Base-by-base conservation (phyloP, 768 basidiomycete species). In the Boletus rex-veris region DNA sequence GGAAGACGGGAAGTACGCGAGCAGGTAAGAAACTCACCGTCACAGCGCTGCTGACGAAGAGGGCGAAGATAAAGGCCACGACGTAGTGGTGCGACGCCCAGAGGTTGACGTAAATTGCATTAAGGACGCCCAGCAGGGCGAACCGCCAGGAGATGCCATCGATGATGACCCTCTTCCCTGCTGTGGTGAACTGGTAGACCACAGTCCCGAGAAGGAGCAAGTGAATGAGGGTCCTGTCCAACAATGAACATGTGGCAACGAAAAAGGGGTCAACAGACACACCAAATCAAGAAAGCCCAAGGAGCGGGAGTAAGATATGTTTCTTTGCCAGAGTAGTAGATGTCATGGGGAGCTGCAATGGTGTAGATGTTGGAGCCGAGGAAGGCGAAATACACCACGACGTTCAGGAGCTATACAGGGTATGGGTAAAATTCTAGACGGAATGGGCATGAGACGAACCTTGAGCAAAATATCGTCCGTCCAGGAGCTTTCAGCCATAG, bases 231-330 rank as follows among this genome's bases (percentile, higher is more conserved):
- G 90, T 84, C 89, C 88, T 89, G 47, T 48, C 59, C 57, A 41
- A 59, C 50, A 58, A 44, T 66, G 57, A 58, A 50, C 42, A 28
- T 24, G 50, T 41, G 31, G 40, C 48, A 39, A 41, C 35, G 18
- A 41, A 44, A 16, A 11, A 21, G 36, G 35, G 44, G 42, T 19
- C 42, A 45, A 24, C 21, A 33, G 16, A 67, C 77, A 39, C 51
- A 88, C 92, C 93, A 96, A 67, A 94, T 88, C 75, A 88, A 80
- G 76, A 93, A 96, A 2, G 90, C 88, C 84, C 90, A 97, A 26
- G 86, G 84, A 24, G 92, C 90, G n/a, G 96, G 96, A 2, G 94
- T 97, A 53, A 98, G 75, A 71, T 94, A 98, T 0, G 95, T 97
- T 61, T 89, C 85, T 69, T 92, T 92, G 42, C 83, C 84, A 58